Conservation (phyloP, 345 rosid species). For the Geranium rotundifolium region DNA sequence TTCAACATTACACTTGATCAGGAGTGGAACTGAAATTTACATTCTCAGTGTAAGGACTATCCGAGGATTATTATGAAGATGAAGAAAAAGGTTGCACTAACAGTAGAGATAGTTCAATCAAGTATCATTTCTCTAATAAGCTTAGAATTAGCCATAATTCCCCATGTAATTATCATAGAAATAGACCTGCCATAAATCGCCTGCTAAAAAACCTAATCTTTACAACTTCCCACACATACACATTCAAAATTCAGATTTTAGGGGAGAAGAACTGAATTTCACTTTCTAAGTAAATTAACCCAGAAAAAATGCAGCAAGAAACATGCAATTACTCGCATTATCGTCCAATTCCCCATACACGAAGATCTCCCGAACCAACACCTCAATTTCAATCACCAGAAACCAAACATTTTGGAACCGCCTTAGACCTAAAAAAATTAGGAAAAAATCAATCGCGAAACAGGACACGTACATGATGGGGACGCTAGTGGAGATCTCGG, state of each 20-base stretch:
- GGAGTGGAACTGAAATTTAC: background rate
- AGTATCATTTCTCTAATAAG: too few relatives aligned
- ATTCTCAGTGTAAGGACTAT: too few relatives aligned
- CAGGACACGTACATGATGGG: conserved; percentile 55
- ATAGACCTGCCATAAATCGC: too few relatives aligned
- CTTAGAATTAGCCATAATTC: too few relatives aligned
- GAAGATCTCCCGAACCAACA: background rate
- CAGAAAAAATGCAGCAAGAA: background rate
- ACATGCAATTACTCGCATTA: background rate
- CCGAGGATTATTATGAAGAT: too few relatives aligned
- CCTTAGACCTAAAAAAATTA: background rate
- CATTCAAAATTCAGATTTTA: too few relatives aligned
- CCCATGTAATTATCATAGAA: too few relatives aligned
- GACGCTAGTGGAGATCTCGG: conserved; percentile 98
- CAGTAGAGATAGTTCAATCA: too few relatives aligned
- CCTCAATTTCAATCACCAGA: background rate
- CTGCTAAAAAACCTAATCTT: too few relatives aligned
- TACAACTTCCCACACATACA: too few relatives aligned
- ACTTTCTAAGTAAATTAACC: background rate
- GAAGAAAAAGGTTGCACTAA: too few relatives aligned
- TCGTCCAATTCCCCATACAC: too few relatives aligned
- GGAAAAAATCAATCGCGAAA: conserved; percentile 3
- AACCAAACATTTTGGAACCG: background rate
- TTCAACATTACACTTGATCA: background rate
- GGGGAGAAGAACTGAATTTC: background rate